These are phyloP conservation scores for Groenewaldozyma sp. DNA, from an alignment of 1,139 yeast species.

Conservation along the genomic window DNA sequence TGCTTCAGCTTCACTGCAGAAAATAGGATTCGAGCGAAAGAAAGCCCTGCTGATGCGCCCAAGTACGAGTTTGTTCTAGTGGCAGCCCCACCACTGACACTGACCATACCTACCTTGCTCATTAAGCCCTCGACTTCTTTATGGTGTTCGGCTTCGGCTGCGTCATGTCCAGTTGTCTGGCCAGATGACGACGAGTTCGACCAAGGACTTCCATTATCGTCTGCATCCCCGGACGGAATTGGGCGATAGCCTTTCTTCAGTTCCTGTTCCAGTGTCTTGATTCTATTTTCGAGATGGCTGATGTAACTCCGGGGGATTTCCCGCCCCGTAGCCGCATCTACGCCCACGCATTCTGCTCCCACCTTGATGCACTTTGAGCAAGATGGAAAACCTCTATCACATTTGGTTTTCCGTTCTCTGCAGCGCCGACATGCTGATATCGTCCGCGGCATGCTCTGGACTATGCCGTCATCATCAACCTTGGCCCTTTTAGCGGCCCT, in stretches of 20 bases:
- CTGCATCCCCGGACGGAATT: neutral
- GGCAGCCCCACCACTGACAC: constrained; percentile 21
- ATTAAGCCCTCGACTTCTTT: constrained; percentile 19
- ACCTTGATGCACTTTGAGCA: constrained; percentile 65
- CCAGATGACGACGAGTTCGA: neutral
- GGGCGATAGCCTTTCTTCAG: constrained; percentile 38
- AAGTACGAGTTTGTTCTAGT: constrained; percentile 27
- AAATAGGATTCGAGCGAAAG: constrained; percentile 66
- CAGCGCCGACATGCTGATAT: constrained; percentile 83
- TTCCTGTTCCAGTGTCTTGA: constrained; percentile 45
- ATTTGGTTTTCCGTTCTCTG: constrained; percentile 64
- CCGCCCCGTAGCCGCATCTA: constrained; percentile 83
- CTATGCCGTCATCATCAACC: neutral
- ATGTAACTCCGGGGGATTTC: constrained; percentile 79
- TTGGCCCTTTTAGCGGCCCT: too few relatives aligned
- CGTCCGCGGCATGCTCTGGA: constrained; percentile 16
- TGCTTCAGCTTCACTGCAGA: constrained; percentile 60
- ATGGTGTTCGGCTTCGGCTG: neutral
- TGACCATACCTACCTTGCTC: constrained; percentile 22
- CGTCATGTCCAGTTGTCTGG: neutral
- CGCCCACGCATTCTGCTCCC: constrained; percentile 64
- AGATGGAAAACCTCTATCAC: constrained; percentile 76
- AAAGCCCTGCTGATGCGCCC: constrained; percentile 52
- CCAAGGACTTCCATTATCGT: neutral
- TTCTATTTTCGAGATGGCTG: constrained; percentile 58